Conservation (phyloP, 441 rosid species). For the Arabidopsis hybrid region DNA sequence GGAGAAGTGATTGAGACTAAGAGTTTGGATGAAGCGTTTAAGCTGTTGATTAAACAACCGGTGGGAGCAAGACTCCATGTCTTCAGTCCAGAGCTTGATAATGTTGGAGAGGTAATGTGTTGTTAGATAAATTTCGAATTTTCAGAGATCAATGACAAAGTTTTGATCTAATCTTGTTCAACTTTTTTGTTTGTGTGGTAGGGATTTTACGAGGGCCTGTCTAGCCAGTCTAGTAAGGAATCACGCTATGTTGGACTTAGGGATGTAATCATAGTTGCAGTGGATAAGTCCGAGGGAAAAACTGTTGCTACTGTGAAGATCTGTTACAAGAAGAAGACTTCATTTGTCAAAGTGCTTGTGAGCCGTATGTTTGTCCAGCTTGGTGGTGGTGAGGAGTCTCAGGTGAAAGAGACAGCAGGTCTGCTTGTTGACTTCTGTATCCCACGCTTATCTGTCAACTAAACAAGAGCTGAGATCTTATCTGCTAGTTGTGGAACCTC, state of each 20-base stretch:
- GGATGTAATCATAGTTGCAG: not conserved
- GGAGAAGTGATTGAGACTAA: conserved; percentile 19
- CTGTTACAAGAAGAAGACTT: conserved; percentile 29
- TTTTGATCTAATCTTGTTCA: conserved; percentile 10
- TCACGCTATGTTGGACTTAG: conserved; percentile 30
- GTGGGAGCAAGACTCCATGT: conserved; percentile 37
- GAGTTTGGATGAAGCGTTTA: not conserved
- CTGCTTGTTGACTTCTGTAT: conserved; percentile 21
- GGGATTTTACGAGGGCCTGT: conserved; percentile 27
- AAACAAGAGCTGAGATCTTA: conserved; percentile 11
- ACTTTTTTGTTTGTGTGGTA: not conserved
- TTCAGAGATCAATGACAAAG: not conserved
- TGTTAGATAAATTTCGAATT: not conserved
- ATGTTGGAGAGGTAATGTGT: conserved; percentile 25
- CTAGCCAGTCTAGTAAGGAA: not conserved
- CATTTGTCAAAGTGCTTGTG: conserved; percentile 6
- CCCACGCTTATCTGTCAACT: conserved; percentile 6
- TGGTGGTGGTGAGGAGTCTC: not conserved
- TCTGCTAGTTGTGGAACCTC: not conserved
- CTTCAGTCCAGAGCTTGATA: conserved; percentile 23
- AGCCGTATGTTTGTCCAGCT: not conserved
- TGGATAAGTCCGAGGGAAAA: not conserved
- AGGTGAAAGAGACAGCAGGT: not conserved
- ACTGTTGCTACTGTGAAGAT: conserved; percentile 1
- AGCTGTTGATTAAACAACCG: not conserved